Conservation (phyloP, 2,329 filamentous ascomycete genomes). For the Penicillium sp. region DNA sequence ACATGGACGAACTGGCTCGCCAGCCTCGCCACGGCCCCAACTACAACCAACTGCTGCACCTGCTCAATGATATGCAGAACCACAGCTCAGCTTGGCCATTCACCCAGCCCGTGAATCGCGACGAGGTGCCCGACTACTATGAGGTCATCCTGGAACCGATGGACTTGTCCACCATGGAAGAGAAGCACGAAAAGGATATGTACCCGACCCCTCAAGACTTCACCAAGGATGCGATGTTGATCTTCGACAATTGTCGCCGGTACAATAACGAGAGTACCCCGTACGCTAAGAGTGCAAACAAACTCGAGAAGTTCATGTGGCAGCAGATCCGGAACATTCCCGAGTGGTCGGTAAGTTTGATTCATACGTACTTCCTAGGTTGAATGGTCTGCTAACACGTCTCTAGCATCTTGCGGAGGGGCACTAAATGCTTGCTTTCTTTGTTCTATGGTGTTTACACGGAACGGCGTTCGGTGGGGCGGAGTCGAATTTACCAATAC, state of each 20-base stretch:
- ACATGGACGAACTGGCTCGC: conserved; percentile 95
- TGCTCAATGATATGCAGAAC: conserved; percentile 94
- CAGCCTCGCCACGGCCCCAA: conserved; percentile 95
- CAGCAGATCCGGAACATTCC: conserved; percentile 85
- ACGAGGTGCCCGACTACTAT: conserved; percentile 98
- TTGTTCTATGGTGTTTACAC: conserved; percentile 15
- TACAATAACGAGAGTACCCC: conserved; percentile 96
- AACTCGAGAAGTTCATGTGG: conserved; percentile 95
- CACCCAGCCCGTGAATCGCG: conserved; percentile 85
- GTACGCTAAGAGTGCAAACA: conserved; percentile 92
- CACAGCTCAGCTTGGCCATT: conserved; percentile 94
- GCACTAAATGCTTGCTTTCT: conserved; percentile 17
- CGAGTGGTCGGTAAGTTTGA: conserved; percentile 70
- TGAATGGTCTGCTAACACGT: conserved; percentile 2
- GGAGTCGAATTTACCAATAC: conserved; percentile 17
- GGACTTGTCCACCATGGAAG: conserved; percentile 95
- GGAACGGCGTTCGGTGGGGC: conserved; percentile 16
- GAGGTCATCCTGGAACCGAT: conserved; percentile 97
- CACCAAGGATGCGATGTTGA: conserved; percentile 78
- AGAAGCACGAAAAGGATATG: conserved; percentile 87
- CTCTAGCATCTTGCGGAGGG: conserved; percentile 43
- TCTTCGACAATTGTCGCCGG: conserved; percentile 91
- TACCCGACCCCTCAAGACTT: conserved; percentile 93
- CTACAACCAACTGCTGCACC: conserved; percentile 87
- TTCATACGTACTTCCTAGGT: not conserved